phyloP scores from a whole-genome alignment of 2,329 filamentous ascomycete species.

The Aaosphaeria pasadenensis region DNA sequence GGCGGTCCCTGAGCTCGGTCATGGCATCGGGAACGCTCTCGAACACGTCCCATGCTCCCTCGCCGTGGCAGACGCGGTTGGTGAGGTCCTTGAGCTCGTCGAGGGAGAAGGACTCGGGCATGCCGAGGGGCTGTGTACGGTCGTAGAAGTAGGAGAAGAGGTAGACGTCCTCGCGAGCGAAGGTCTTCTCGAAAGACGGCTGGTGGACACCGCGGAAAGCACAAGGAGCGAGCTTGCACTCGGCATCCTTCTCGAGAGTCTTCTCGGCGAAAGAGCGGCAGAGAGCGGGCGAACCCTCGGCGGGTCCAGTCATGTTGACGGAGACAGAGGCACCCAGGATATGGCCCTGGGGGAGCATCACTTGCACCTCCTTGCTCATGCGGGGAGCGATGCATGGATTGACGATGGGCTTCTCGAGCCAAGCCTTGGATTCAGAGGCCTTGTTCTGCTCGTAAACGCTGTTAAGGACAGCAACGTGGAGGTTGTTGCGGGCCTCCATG shows the following conservation, averaged over 20 bases:
- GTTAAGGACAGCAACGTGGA: constrained; percentile 74
- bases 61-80: constrained; percentile 77
- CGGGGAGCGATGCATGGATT: constrained; percentile 87
- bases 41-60: constrained; percentile 77
- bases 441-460: constrained; percentile 65
- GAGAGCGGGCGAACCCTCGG: constrained; percentile 71
- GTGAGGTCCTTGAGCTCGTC: constrained; percentile 85
- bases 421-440: constrained; percentile 47
- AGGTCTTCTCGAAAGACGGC: constrained; percentile 87
- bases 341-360: constrained; percentile 67
- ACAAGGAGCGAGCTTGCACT: constrained; percentile 83
- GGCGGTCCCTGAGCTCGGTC: constrained; percentile 74
- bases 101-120: constrained; percentile 96
- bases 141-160: constrained; percentile 99
- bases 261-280: constrained; percentile 89
- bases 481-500: constrained; percentile 87
- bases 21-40: constrained; percentile 71
- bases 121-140: constrained; percentile 87
- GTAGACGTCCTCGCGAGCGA: constrained; percentile 85
- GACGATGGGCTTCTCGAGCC: constrained; percentile 67
- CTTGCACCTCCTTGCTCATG: constrained; percentile 69
- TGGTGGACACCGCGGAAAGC: constrained; percentile 98
- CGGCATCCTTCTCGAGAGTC: constrained; percentile 81
- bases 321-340: constrained; percentile 62
- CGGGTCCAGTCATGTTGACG: constrained; percentile 86